Percentiles rank a stretch among this genome's conserved stretches.
Evolutionary conservation across 345 rosid genomes (phyloP).

Genomic region (Pistacia integerrima): DNA sequence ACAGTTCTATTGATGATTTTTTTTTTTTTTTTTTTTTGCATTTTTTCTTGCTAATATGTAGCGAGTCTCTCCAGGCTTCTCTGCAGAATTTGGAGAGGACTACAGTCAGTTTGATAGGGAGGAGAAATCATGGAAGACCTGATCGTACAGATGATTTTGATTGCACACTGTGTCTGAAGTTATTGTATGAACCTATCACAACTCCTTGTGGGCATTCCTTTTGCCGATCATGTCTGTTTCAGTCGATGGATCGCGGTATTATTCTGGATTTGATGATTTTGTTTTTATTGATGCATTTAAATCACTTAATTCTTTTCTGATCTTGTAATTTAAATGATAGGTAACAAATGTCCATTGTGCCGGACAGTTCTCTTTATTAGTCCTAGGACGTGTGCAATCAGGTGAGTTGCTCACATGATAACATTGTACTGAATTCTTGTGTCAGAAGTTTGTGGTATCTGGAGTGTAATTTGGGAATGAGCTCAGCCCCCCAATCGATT

Average conservation of each 20-base stretch:
- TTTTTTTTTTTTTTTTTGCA: not conserved
- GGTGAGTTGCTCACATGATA: slow-evolving; percentile 41
- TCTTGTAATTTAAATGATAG: slow-evolving; percentile 36
- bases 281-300: not conserved
- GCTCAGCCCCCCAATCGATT: not conserved
- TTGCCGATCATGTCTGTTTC: slow-evolving; percentile 88
- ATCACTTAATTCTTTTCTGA: slow-evolving; percentile 20
- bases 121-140: slow-evolving; percentile 45
- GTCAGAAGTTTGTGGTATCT: not conserved
- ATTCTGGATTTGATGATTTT: slow-evolving; percentile 19
- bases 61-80: slow-evolving; percentile 73
- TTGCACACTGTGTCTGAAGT: slow-evolving; percentile 89
- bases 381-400: slow-evolving; percentile 82
- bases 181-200: slow-evolving; percentile 84
- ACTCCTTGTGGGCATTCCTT: slow-evolving; percentile 98
- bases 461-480: slow-evolving; percentile 3
- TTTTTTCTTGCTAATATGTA: slow-evolving; percentile 53
- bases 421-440: slow-evolving; percentile 3
- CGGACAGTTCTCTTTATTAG: slow-evolving; percentile 85
- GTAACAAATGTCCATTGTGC: slow-evolving; percentile 95
- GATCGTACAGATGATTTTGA: slow-evolving; percentile 86
- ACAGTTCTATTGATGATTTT: slow-evolving; percentile 5
- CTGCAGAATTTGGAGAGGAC: slow-evolving; percentile 64
- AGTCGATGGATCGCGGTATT: slow-evolving; percentile 92
- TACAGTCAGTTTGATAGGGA: slow-evolving; percentile 33